Conservation (phyloP, 2,329 filamentous ascomycete species). For the Clarireedia sp. region DNA sequence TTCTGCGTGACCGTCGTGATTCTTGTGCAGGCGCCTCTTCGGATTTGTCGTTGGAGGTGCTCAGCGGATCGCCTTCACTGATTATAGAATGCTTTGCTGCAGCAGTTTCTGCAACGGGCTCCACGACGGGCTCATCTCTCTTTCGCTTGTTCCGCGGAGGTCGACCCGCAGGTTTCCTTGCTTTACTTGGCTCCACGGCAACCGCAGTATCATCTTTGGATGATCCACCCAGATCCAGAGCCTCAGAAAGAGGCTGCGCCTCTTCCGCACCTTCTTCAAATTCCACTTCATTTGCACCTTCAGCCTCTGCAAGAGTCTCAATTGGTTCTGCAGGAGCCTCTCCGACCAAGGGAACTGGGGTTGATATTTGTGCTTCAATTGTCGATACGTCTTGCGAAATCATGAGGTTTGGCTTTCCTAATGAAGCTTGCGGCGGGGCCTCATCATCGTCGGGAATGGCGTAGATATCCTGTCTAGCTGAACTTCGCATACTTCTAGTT, state of each 20-base stretch:
- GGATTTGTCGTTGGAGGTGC: background rate
- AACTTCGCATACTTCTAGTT: constrained; percentile 18
- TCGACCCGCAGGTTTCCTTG: background rate
- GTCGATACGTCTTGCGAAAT: background rate
- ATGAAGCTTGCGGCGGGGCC: background rate
- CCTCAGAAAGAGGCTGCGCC: background rate
- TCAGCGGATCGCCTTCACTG: background rate
- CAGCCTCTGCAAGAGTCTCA: background rate
- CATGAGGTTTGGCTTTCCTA: background rate
- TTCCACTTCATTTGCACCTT: background rate
- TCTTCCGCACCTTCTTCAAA: background rate
- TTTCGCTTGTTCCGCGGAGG: constrained; percentile 21
- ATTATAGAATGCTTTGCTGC: background rate
- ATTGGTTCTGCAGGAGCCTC: background rate
- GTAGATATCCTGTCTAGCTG: constrained; percentile 21
- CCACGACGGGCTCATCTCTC: constrained; percentile 7
- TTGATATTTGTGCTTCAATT: background rate
- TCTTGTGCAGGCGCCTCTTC: background rate
- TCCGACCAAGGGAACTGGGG: background rate
- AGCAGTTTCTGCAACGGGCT: background rate
- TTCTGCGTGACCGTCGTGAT: background rate
- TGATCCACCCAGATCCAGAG: background rate
- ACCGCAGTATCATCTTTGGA: background rate
- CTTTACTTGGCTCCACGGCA: no score
- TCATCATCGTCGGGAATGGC: constrained; percentile 16